Evolutionary conservation across 257 asterid genomes (phyloP), one percentile per base, ranked within the genome.

Genomic region (Fraxinus quadrangulata): DNA sequence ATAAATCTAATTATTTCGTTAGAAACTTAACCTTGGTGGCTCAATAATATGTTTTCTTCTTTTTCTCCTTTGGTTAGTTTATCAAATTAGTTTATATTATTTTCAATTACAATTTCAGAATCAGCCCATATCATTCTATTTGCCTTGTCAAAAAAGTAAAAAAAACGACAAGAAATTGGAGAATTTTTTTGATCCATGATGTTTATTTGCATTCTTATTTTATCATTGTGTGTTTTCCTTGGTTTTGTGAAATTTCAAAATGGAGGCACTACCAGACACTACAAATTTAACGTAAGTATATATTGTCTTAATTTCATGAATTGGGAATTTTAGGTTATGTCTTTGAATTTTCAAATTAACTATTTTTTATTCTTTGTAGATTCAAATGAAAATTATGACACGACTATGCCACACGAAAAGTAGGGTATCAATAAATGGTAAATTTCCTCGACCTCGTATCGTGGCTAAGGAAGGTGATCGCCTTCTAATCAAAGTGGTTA

Each of bases 391-490:
- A 70, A 82, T 76, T 4, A 86, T 89, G 17, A 87, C 85, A 0
- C 81, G 91, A 24, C 72, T 89, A 34, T 89, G 93, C 80, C 91
- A 87, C 85, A 85, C 87, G 0, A 89, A 83, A 78, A 85, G 84
- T 70, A 78, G 85, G 36, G 90, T 85, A 1, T 84, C 91, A 0
- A 90, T 84, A 63, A 89, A 89, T 31, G 93, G 93, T 9, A 77
- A 79, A 45, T 89, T 84, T 75, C 90, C 91, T 0, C 91, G 93
- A 70, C 93, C 93, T 70, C 86, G 83, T 8, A 74, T 90, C 16
- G 77, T 90, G 2, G 91, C 94, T 21, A 85, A 89, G 65, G 92
- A 86, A 79, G 92, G 91, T 5, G 94, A 90, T 51, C 84, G 79
- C 11, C 77, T 90, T n/a, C 83, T 88, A 31, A 83, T 90, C 59